Evolutionary conservation across 179 eudicot genomes (phyloP), one percentile per base, ranked within the genome.

Genomic region (Camellia oleifera): DNA sequence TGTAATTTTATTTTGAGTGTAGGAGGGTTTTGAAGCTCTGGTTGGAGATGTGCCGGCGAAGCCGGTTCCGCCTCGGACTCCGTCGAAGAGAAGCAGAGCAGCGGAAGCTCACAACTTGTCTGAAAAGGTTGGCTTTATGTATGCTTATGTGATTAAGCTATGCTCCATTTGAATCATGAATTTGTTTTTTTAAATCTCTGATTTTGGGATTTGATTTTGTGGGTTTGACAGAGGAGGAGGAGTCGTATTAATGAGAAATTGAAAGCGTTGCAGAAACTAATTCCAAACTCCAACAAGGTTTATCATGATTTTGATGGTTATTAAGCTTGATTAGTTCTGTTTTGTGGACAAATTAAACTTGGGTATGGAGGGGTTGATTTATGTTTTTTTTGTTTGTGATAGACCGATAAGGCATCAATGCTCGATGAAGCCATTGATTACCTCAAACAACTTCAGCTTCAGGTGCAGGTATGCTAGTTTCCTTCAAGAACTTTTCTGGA

Each of bases 371-470:
- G n/a, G 45, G 50, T 3, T 72, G 12, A 23, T 63, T 2, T 54
- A 23, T 74, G 23, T 61, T 56, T 81, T 40, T 61, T 56, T 81
- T 40, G 72, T 42, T 54, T 75, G 7, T 77, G 23, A 78, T 53
- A 95, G 98, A 93, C 98, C 18, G 98, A 95, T 80, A 95, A 95
- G 82, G 98, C 98, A 67, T 95, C 98, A 23, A 95, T 95, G 98
- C 88, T 95, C 23, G 98, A 95, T 88, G 98, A 95, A 86, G 98
- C 98, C 69, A 93, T 95, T 86, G 98, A 95, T 77, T 95, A 95
- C 77, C 87, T 95, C 74, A 92, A 95, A 90, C 97, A 93, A 85
- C 98, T 95, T 72, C 98, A 95, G 85, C 88, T 93, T 81, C 98
- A 93, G 80, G 98, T 95, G 15, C 98, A 95, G 92, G 98, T 94